Evolutionary conservation across 768 basidiomycete genomes (phyloP), one percentile per base, ranked within the genome.

Genomic region (Plicaturopsis crispa): DNA sequence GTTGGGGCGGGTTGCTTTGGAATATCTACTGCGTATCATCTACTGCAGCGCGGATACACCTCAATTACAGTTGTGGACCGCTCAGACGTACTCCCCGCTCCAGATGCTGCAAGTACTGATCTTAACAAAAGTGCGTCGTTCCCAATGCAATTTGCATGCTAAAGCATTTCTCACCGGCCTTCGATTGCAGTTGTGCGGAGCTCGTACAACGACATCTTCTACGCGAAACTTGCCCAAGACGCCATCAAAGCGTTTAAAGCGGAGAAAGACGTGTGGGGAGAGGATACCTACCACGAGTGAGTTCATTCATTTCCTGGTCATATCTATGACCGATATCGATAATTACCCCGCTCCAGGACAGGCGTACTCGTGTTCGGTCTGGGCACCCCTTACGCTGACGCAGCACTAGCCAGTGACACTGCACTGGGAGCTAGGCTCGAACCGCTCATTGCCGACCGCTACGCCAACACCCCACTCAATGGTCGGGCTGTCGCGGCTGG

Each of bases 1-100:
- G 66, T 89, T 31, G 89, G 89, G 19, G 80, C 85, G 28, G 89
- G 89, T 4, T 80, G 80, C 46, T 93, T 93, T 54, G 92, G 92
- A 5, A 63, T 88, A 35, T 92, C 89, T 13, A 85, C 92, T 0
- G 92, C 90, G 2, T 72, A 78, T 47, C 78, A 88, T 53, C 76
- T 94, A 36, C 65, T 93, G 35, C 55, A 63, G 39, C 63, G 79
- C 42, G 82, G 84, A 13, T 91, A 80, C 59, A 67, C 58, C 12
- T 51, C 80, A 41, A 71, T 94, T 45, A 86, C 78, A 1, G 60
- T 96, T 5, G 65, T 94, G 35, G 92, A 94, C 53, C 72, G 80
- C 45, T 75, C 85, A 5, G 50, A 53, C 1, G 61, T 61, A 2
- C 52, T 93, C 3, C 92, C 92, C 3, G 88, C 92, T 1, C 72